A percentile compares a stretch with the other conserved stretches of the same genome.
Conservation (phyloP, 805 yeast species). For the Cyberlindnera americana region DNA sequence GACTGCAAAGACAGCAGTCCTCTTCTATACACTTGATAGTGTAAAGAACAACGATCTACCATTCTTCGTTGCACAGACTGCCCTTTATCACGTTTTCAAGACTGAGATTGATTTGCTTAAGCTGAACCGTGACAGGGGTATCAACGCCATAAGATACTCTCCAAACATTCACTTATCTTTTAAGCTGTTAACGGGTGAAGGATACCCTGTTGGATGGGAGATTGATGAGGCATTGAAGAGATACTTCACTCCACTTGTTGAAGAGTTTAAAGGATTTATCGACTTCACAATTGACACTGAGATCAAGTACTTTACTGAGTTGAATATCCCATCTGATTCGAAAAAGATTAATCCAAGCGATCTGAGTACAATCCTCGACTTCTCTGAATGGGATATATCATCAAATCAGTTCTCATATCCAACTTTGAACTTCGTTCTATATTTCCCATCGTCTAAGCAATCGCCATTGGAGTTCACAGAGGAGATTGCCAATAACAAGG, state of each 20-base stretch:
- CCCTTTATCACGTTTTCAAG: constrained; percentile 43
- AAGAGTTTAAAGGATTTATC: constrained; percentile 49
- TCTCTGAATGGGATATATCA: constrained; percentile 77
- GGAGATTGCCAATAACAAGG: constrained; percentile 10
- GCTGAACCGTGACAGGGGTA: constrained; percentile 19
- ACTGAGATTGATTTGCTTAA: constrained; percentile 36
- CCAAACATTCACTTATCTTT: constrained; percentile 74
- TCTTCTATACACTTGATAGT: constrained; percentile 40
- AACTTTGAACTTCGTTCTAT: constrained; percentile 65
- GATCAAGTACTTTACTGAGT: constrained; percentile 55
- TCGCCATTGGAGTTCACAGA: constrained; percentile 42
- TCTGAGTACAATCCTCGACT: constrained; percentile 74
- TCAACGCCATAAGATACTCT: constrained; percentile 37
- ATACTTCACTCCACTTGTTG: constrained; percentile 53
- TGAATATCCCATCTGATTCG: constrained; percentile 27
- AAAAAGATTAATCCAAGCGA: constrained; percentile 42
- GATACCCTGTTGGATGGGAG: constrained; percentile 69
- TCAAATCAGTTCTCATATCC: constrained; percentile 57
- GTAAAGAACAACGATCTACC: constrained; percentile 61
- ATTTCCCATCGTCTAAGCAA: constrained; percentile 50
- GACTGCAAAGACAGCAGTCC: constrained; percentile 35
- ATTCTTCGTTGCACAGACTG: constrained; percentile 51
- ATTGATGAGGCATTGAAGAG: constrained; percentile 49
- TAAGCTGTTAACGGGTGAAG: constrained; percentile 69
- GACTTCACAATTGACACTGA: constrained; percentile 79